Percentiles rank a stretch among this genome's conserved stretches.
These are phyloP conservation scores for Plantago coronopus DNA, from an alignment of 305 asterid species.

Conservation along the genomic window DNA sequence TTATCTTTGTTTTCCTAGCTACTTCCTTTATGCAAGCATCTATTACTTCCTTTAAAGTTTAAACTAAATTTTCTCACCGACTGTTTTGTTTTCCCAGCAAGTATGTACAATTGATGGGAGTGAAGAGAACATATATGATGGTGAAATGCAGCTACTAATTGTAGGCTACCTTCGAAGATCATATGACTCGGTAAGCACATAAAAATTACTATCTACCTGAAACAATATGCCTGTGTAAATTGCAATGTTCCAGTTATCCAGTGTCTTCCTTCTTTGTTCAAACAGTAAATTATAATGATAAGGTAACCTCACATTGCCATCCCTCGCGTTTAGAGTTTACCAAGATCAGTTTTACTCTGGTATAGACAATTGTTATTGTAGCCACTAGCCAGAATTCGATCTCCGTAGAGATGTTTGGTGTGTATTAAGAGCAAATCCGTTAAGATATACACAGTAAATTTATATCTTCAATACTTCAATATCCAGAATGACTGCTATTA, in stretches of 20 bases:
- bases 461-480: too few species aligned
- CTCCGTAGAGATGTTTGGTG: too few species aligned
- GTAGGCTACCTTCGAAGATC: slow-evolving; percentile 69
- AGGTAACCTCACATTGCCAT: not conserved
- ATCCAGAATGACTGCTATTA: not conserved
- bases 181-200: slow-evolving; percentile 36
- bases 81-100: slow-evolving; percentile 39
- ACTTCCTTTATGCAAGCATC: too few species aligned
- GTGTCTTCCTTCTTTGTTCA: not conserved
- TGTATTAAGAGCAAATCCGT: too few species aligned
- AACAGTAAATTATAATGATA: not conserved
- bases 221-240: not conserved
- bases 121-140: slow-evolving; percentile 28
- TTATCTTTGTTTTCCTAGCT: too few species aligned
- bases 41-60: not conserved
- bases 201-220: not conserved
- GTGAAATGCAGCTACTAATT: slow-evolving; percentile 51
- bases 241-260: not conserved
- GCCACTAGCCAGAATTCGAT: too few species aligned
- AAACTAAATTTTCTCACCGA: not conserved
- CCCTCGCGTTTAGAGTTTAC: not conserved
- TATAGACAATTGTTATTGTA: too few species aligned
- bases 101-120: slow-evolving; percentile 36
- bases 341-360: not conserved
- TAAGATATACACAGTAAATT: too few species aligned